Evolutionary conservation across 805 yeast species (phyloP), one percentile per base, ranked within the genome.

Genomic region (Candida tibetensis): DNA sequence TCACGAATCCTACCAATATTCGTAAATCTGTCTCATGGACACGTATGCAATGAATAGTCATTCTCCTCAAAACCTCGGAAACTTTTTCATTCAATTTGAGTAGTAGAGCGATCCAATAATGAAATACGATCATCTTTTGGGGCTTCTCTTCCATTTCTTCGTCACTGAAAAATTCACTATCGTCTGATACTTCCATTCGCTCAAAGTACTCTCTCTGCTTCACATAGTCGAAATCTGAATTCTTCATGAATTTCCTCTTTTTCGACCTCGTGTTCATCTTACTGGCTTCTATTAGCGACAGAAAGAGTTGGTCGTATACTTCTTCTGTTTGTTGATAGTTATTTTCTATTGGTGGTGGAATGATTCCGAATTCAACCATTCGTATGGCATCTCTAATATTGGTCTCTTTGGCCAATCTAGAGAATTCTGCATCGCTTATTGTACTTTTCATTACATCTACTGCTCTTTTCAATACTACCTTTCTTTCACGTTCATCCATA

Each of bases 391-490:
- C 25, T 21, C 25, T 21, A 10, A 21, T 21, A 10, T 21, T 28
- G 12, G 28, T 10, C n/a, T 19, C 29, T 25, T 47, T 61, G 6
- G 13, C n/a, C 13, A 64, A 29, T 16, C 44, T 45, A 9, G 29
- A 17, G 12, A 45, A 34, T 4, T 37, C 33, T 13, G 42, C 34
- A 8, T 26, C 15, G 29, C 51, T 48, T 16, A 64, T 49, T 22
- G 57, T 46, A 3, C 52, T 51, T 39, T 64, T 65, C 39, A 63
- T 68, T 22, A 37, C 47, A 4, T 74, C 62, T 5, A 83, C 55
- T 0, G 91, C 95, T 34, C 79, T 69, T 1, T 64, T 56, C 1
- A 87, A 55, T 4, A 90, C 77, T 10, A 57, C 57, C 15, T 54
- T 55, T 16, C 85, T 56, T 32, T 89, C 88, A 2, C 59, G 60